Conservation (phyloP, 148 eudicot genomes). For the Fagopyrum esculentum region DNA sequence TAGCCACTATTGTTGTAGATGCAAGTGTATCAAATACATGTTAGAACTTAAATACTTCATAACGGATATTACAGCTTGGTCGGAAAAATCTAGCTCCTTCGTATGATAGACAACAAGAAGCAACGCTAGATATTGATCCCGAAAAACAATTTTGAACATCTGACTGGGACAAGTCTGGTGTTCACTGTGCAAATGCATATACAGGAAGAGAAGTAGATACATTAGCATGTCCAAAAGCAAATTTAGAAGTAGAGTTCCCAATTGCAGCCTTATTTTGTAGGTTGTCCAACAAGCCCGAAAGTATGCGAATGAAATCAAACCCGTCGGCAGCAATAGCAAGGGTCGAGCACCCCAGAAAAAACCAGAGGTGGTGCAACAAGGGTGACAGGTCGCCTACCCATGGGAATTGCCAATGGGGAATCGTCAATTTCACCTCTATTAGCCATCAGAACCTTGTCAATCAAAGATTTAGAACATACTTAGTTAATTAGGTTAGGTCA, state of each 20-base stretch:
- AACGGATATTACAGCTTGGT: slow-evolving; percentile 19
- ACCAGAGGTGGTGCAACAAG: too few relatives aligned
- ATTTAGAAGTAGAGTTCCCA: slow-evolving; percentile 17
- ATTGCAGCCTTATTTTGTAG: neutral
- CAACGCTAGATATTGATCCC: neutral
- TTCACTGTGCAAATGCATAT: slow-evolving; percentile 18
- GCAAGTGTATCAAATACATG: neutral
- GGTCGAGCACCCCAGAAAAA: too few relatives aligned
- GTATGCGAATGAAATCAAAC: slow-evolving; percentile 7
- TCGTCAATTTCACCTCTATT: too few relatives aligned
- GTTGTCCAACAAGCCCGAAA: slow-evolving; percentile 7
- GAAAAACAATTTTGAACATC: slow-evolving; percentile 15
- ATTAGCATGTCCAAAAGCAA: slow-evolving; percentile 2
- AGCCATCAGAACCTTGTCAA: too few relatives aligned
- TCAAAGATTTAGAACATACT: too few relatives aligned
- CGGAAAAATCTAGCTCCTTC: neutral
- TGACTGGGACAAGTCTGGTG: slow-evolving; percentile 18
- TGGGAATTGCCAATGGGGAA: too few relatives aligned
- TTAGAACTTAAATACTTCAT: neutral
- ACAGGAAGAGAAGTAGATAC: neutral
- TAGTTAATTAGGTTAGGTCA: too few relatives aligned
- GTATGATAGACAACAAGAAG: neutral
- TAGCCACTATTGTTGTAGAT: neutral
- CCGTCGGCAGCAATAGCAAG: too few relatives aligned
- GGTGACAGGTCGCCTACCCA: too few relatives aligned